Conservation (phyloP, 2,329 filamentous ascomycete species). For the Aspergillus sp. region DNA sequence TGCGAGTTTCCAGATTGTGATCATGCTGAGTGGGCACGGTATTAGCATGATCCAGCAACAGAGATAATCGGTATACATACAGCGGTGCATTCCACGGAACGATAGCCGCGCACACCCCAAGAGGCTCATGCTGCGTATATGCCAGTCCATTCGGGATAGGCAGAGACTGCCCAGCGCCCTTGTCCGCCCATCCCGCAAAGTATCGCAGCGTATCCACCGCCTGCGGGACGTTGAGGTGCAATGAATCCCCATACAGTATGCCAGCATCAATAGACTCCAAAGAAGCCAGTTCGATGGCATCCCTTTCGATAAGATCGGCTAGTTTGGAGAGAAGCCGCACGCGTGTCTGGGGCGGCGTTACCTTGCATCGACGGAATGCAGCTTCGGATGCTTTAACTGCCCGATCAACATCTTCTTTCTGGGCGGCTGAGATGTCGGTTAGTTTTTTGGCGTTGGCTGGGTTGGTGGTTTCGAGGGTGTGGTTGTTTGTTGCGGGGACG, state of each 20-base stretch:
- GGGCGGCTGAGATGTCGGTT: constrained; percentile 18
- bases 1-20: constrained; percentile 47
- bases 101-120: constrained; percentile 24
- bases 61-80: constrained; percentile 8
- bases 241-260: constrained; percentile 16
- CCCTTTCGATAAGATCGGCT: constrained; percentile 21
- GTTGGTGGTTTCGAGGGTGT: constrained; percentile 17
- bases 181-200: constrained; percentile 25
- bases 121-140: constrained; percentile 19
- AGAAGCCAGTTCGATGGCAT: constrained; percentile 19
- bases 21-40: constrained; percentile 13
- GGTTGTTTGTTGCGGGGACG: constrained; percentile 11
- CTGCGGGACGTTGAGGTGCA: constrained; percentile 18
- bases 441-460: constrained; percentile 17
- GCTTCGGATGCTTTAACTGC: constrained; percentile 15
- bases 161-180: constrained; percentile 20
- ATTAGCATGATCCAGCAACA: no score
- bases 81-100: constrained; percentile 26
- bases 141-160: constrained; percentile 17
- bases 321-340: constrained; percentile 16
- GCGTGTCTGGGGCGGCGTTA: constrained; percentile 13
- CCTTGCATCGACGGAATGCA: constrained; percentile 18
- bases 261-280: constrained; percentile 22
- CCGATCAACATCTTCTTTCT: constrained; percentile 17
- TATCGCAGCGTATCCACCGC: constrained; percentile 17